Base-by-base conservation (phyloP, 257 asterid species). In the Plantago major region DNA sequence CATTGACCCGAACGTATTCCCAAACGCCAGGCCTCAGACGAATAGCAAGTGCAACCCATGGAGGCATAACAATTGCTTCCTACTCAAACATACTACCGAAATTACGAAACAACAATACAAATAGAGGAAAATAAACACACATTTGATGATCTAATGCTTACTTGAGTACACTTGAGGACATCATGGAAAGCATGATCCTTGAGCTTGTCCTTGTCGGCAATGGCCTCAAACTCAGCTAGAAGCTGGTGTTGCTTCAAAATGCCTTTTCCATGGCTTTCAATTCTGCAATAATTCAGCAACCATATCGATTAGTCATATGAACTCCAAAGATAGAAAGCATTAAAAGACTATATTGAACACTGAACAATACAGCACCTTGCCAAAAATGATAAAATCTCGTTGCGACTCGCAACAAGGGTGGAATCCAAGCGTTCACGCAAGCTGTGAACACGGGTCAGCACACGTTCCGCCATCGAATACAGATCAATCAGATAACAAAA, bases 11-110 rank as follows among this genome's bases (percentile, higher is more conserved):
- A 5, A 89, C 80, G 17, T 92, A 80, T 15, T 92, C 97, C 97
- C 97, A 92, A 46, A 92, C 95, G 15, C 99, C 97, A 0, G 97
- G 97, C 75, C 97, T 72, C 38, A 89, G 67, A n/a, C 97, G 95
- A 46, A 92, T 85, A 1, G 99, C 97, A 15, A 92, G 91, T 10
- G 90, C 99, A 64, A 92, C 95, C 97, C 99, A 86, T 10, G 99
- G 99, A 46, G 97, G 81, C 66, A 80, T 50, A 52, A 89, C 94
- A 49, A 92, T 83, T 9, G 99, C 95, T 77, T 91, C 98, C 96
- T 90, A 37, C 2, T 38, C 11, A 7, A 58, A n/a, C 10, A 18
- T 3, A 22, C 1, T 15, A 42, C 11, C 16, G 26, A 66, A 18
- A 13, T 8, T 14, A 10, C 42, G 38, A 19, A 16, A 53, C 6